Base-by-base conservation (phyloP, 2,329 filamentous ascomycete genomes). In the Paecilomyces sp. region DNA sequence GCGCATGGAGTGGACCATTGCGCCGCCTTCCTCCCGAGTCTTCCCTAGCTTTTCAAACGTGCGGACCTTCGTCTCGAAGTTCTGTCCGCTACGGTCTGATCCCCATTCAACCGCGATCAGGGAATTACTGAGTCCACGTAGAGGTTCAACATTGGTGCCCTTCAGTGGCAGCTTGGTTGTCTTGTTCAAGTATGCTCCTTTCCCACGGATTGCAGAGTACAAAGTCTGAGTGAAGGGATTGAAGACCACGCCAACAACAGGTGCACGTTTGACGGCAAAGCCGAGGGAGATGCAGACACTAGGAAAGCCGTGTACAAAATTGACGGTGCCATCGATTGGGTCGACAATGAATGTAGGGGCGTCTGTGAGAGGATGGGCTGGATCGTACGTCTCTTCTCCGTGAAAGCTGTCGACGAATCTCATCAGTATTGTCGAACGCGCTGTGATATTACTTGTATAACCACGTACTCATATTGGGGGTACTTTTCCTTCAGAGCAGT, bases 311-410 rank as follows among this genome's bases (percentile, higher is more conserved):
- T 87, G 85, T n/a, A 87, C 82, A 64, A 88, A 86, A 72, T 87
- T 87, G 28, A 83, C 83, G 2, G 85, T 87, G 56, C 85, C 85
- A 70, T 88, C 85, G 56, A 87, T 86, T 4, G 85, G 85, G 67
- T 88, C 85, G 62, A 84, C 80, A 60, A 87, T 78, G 73, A 87
- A 86, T 2, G 85, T 87, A 3, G 85, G 84, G 1, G 73, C 74
- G 25, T 76, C 60, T 0, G 79, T 82, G 54, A 87, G 75, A n/a
- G 68, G 74, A 64, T 76, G 77, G 31, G 80, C 79, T 1, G 82
- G 79, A 55, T 81, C 74, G 72, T 87, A 86, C 2, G 84, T 86
- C 67, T 87, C 84, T 67, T 84, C 83, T 63, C 83, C 82, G 71
- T 84, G 80, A 69, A 84, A 83, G 47, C 74, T 77, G 59, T 56